Evolutionary conservation across 192 early-diverging fungal species (phyloP).

Genomic region (Phycomyces nitens): DNA sequence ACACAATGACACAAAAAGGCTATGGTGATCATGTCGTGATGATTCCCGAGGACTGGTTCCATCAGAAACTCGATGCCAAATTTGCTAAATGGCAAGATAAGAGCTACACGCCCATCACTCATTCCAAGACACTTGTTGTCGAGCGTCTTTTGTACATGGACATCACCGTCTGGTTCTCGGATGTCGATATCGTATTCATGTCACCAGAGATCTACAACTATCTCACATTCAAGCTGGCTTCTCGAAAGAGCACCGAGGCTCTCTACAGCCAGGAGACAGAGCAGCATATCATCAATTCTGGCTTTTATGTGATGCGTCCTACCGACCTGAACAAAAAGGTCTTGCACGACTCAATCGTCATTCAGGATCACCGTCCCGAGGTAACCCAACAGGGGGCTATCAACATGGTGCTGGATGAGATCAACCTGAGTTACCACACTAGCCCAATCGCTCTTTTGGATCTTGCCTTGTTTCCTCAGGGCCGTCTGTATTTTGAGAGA

Average conservation of each 20-base stretch:
- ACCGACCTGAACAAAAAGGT: slow-evolving; percentile 27
- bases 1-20: slow-evolving; percentile 22
- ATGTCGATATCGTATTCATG: slow-evolving; percentile 42
- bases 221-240: slow-evolving; percentile 24
- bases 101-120: slow-evolving; percentile 38
- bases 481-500: slow-evolving; percentile 33
- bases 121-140: slow-evolving; percentile 38
- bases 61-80: slow-evolving; percentile 19
- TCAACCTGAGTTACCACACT: slow-evolving; percentile 21
- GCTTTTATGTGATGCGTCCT: slow-evolving; percentile 36
- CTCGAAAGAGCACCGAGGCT: slow-evolving; percentile 20
- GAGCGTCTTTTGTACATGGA: slow-evolving; percentile 32
- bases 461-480: slow-evolving; percentile 34
- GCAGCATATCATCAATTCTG: slow-evolving; percentile 30
- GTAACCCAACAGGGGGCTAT: slow-evolving; percentile 38
- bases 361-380: slow-evolving; percentile 24
- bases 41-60: slow-evolving; percentile 38
- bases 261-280: slow-evolving; percentile 34
- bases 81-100: slow-evolving; percentile 24
- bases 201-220: slow-evolving; percentile 29
- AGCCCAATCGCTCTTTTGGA: slow-evolving; percentile 30
- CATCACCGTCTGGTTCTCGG: slow-evolving; percentile 38
- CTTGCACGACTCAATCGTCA: slow-evolving; percentile 29
- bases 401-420: slow-evolving; percentile 27
- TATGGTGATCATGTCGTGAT: slow-evolving; percentile 28